Evolutionary conservation across 371 early-diverging fungal species (phyloP).

Genomic region (Syncephalis fuscata): DNA sequence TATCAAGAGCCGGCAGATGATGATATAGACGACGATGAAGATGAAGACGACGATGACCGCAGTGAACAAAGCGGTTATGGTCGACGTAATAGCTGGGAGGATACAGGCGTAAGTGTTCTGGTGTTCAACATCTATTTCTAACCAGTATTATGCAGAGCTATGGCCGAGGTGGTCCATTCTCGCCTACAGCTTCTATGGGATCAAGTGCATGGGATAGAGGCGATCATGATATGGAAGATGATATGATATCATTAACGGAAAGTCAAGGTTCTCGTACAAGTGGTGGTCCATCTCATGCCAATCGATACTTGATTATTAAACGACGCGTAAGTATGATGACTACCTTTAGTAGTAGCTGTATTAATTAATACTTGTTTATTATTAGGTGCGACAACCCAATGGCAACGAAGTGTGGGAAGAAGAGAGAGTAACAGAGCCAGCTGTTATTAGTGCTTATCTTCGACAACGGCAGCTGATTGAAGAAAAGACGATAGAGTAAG

Average conservation of each 20-base stretch:
- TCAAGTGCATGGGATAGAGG: no score
- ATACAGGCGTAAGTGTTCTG: background rate
- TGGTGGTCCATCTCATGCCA: no score
- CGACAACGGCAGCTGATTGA: conserved; percentile 71
- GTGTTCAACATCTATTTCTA: background rate
- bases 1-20: conserved; percentile 33
- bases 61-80: conserved; percentile 6
- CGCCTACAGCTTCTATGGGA: no score
- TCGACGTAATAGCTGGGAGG: background rate
- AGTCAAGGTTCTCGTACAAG: no score
- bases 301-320: no score
- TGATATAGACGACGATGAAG: conserved; percentile 22
- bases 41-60: conserved; percentile 18
- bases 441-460: conserved; percentile 79
- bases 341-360: no score
- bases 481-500: conserved; percentile 29
- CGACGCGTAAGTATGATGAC: no score
- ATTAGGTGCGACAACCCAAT: conserved; percentile 27
- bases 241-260: no score
- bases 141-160: no score
- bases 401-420: conserved; percentile 58
- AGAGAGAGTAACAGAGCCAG: conserved; percentile 63
- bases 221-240: no score
- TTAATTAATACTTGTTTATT: no score
- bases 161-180: no score